These are phyloP conservation scores for Piloderma croceum DNA, from an alignment of 768 basidiomycete genomes.

Conservation along the genomic window DNA sequence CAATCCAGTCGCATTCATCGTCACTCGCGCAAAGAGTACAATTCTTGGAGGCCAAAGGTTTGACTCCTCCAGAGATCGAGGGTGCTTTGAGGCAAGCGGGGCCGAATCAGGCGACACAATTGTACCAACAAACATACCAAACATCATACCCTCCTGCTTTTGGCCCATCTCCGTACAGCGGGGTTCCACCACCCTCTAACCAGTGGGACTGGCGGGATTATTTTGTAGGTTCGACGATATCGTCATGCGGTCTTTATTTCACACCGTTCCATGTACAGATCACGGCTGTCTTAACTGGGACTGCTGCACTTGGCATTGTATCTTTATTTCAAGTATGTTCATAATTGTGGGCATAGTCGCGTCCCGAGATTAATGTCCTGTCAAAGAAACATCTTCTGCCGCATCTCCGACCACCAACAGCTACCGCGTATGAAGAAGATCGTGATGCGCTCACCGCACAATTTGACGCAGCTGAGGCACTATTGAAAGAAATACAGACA, in stretches of 20 bases:
- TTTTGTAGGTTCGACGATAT: conserved; percentile 57
- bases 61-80: conserved; percentile 81
- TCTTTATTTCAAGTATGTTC: conserved; percentile 67
- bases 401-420: conserved; percentile 81
- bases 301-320: conserved; percentile 73
- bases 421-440: conserved; percentile 86
- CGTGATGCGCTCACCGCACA: conserved; percentile 79
- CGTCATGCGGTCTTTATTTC: no score
- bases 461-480: conserved; percentile 81
- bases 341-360: neutral
- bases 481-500: conserved; percentile 73
- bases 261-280: conserved; percentile 50
- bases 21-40: conserved; percentile 80
- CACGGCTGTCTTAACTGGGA: conserved; percentile 85
- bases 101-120: conserved; percentile 15
- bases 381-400: conserved; percentile 84
- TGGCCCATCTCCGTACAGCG: conserved; percentile 34
- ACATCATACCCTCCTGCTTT: conserved; percentile 40
- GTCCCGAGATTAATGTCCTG: conserved; percentile 6
- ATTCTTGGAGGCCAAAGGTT: conserved; percentile 94
- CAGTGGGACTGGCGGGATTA: conserved; percentile 96
- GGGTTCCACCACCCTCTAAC: conserved; percentile 38
- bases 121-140: conserved; percentile 12
- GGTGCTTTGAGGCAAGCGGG: conserved; percentile 67
- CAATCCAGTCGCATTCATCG: conserved; percentile 62